Conservation (phyloP, 805 yeast genomes). For the Barnettozyma sucrosica region DNA sequence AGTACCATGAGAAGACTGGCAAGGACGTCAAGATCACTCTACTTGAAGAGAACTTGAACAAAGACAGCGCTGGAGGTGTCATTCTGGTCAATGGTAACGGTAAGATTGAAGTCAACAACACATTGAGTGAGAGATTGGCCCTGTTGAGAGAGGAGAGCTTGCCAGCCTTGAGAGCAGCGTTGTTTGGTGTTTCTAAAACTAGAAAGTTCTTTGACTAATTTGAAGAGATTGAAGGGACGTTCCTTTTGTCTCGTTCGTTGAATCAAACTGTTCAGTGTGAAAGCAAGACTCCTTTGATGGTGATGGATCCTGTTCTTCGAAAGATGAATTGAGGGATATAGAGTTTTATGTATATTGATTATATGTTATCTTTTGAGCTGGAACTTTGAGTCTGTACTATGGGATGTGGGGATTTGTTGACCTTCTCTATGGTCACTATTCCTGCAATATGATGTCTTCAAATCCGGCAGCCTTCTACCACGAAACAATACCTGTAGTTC, state of each 20-base stretch:
- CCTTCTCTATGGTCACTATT: too few species aligned
- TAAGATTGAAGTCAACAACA: conserved; percentile 85
- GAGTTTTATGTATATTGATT: conserved; percentile 3
- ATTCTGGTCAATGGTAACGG: conserved; percentile 64
- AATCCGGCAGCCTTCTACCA: too few species aligned
- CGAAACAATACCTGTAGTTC: too few species aligned
- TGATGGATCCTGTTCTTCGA: neutral
- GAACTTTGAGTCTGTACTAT: neutral
- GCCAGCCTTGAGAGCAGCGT: conserved; percentile 86
- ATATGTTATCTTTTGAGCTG: neutral
- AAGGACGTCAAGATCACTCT: conserved; percentile 49
- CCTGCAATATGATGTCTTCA: too few species aligned
- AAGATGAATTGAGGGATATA: neutral
- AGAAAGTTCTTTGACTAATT: conserved; percentile 85
- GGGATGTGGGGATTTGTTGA: neutral
- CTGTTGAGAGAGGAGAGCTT: conserved; percentile 77
- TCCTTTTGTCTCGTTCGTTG: neutral
- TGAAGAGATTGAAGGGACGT: neutral
- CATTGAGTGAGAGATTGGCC: conserved; percentile 89
- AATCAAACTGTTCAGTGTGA: neutral
- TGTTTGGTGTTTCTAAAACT: conserved; percentile 77
- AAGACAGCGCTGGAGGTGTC: conserved; percentile 80
- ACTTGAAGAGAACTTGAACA: conserved; percentile 48
- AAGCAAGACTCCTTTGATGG: neutral
- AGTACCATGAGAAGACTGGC: conserved; percentile 58